Base-by-base conservation (phyloP, 2,329 filamentous ascomycete genomes). In the Lojkania enalia region DNA sequence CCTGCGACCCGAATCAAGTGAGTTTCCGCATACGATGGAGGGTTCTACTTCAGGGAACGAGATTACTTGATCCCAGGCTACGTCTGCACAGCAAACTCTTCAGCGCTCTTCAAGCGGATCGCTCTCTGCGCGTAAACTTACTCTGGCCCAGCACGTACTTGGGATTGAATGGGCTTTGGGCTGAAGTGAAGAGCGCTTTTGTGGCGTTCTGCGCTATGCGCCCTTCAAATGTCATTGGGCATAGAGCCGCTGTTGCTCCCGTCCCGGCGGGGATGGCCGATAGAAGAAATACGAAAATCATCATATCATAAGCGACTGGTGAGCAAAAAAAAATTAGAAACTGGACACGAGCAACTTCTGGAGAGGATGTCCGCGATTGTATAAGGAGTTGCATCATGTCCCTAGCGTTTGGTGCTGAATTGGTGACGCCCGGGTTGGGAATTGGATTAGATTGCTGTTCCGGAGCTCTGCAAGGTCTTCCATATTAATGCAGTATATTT, bases 81-180 rank as follows among this genome's bases (percentile, higher is more conserved):
- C 25, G 20, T 40, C 36, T 39, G 20, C 27, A 16, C 11, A 11
- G n/a, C n/a, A n/a, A n/a, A 9, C 23, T 7, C 23, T n/a, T 27
- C 23, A 27, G 23, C 23, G 23, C 23, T n/a, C n/a, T 27, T 23
- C 13, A 39, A 11, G 11, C 36, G 19, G 7, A n/a, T 33, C 23
- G 23, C 7, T 16, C 9, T 7, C 9, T 12, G 15, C n/a, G 23
- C 23, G 11, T 29, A 37, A 16, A 15, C 36, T 15, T 39, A 39
- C 36, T 40, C 32, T 40, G 21, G 19, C 38, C 38, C 13, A 40
- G 16, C 12, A 40, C 38, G 20, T 40, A 40, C 32, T 32, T 40
- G 5, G 38, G 38, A 20, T 40, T 40, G 16, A 31, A 40, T 4
- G 38, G 38, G 14, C 23, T 31, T 20, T 31, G 21, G 19, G 27